Evolutionary conservation across 2,329 filamentous ascomycete genomes (phyloP).

Genomic region (Thelonectria rubi): DNA sequence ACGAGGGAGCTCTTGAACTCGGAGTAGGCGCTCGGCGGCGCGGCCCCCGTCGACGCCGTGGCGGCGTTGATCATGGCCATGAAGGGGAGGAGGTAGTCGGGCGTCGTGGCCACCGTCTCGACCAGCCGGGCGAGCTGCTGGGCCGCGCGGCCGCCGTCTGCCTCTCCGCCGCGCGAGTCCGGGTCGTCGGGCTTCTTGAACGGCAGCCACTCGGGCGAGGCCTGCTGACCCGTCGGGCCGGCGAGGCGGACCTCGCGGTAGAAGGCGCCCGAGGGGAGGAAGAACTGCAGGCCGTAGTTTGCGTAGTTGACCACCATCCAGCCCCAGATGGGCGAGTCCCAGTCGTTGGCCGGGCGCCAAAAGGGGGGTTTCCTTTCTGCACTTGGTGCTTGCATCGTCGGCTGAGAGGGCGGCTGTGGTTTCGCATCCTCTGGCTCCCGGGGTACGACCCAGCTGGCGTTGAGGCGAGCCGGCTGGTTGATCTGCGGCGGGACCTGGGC

Average conservation of each 20-base stretch:
- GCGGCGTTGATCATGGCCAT: slow-evolving; percentile 49
- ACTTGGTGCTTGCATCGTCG: no score
- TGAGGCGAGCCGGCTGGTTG: no score
- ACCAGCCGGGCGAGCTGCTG: slow-evolving; percentile 49
- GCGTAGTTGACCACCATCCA: slow-evolving; percentile 54
- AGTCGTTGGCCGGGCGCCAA: slow-evolving; percentile 42
- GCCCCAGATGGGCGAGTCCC: slow-evolving; percentile 54
- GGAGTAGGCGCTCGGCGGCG: slow-evolving; percentile 47
- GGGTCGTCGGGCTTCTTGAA: slow-evolving; percentile 37
- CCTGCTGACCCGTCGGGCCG: slow-evolving; percentile 34
- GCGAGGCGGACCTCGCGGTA: slow-evolving; percentile 53
- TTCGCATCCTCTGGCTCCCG: no score
- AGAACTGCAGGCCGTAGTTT: slow-evolving; percentile 54
- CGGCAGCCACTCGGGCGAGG: slow-evolving; percentile 47
- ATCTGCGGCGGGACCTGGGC: slow-evolving; percentile 53
- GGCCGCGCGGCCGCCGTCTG: no score
- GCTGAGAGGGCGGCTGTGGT: no score
- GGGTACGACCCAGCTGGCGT: no score
- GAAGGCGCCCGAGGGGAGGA: slow-evolving; percentile 51
- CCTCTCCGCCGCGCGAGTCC: no score
- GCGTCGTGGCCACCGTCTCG: slow-evolving; percentile 37
- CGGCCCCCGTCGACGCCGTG: slow-evolving; percentile 33
- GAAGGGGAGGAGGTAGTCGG: slow-evolving; percentile 45
- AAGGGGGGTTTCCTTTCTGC: no score
- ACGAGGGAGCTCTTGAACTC: slow-evolving; percentile 49